A percentile compares a stretch with the other conserved stretches of the same genome.
Evolutionary conservation across 1,139 yeast genomes (phyloP).

Genomic region (Debaryomyces udenii): DNA sequence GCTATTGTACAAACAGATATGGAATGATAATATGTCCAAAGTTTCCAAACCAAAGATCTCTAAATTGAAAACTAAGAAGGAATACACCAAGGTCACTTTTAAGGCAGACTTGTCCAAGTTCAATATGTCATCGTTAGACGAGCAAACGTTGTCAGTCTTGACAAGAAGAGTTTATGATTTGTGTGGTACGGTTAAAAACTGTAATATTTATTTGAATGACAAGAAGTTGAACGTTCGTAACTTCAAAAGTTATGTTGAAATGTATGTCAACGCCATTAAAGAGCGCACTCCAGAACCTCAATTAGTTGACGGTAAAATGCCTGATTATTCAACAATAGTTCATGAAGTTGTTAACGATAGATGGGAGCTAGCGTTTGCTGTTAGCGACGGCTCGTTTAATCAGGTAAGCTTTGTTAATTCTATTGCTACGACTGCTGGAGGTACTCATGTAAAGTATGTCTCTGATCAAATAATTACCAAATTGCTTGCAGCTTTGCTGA

Average conservation of each 20-base stretch:
- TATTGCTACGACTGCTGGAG: conserved; percentile 96
- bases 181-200: conserved; percentile 91
- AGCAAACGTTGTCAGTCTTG: conserved; percentile 79
- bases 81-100: conserved; percentile 86
- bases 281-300: conserved; percentile 37
- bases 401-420: conserved; percentile 97
- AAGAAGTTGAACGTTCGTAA: conserved; percentile 66
- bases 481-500: conserved; percentile 59
- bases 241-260: conserved; percentile 86
- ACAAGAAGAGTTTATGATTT: conserved; percentile 94
- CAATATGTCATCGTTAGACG: conserved; percentile 80
- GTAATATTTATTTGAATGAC: conserved; percentile 79
- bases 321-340: conserved; percentile 59
- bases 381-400: conserved; percentile 84
- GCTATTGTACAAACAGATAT: conserved; percentile 72
- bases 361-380: conserved; percentile 97
- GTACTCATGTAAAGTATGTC: conserved; percentile 89
- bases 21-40: conserved; percentile 85
- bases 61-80: conserved; percentile 60
- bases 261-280: conserved; percentile 76
- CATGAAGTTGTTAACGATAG: conserved; percentile 73
- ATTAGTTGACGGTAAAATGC: conserved; percentile 26
- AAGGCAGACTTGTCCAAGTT: conserved; percentile 86
- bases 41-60: conserved; percentile 78
- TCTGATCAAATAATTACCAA: conserved; percentile 83